A percentile compares a stretch with the other conserved stretches of the same genome.
Conservation (phyloP, 768 basidiomycete species). For the Hygrophorus pudorinus region DNA sequence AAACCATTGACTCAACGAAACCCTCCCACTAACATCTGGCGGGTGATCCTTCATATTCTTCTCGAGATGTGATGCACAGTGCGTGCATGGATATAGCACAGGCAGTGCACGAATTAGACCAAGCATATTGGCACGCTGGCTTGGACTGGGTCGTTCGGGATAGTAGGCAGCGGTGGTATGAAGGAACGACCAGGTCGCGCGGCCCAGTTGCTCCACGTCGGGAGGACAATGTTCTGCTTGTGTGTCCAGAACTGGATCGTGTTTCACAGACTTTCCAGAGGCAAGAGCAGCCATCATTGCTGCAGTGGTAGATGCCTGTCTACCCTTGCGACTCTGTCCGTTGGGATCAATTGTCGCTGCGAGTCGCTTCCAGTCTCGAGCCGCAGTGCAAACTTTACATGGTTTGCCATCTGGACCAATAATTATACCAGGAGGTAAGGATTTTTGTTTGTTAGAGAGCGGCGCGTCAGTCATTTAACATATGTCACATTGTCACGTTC, state of each 20-base stretch:
- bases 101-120: slow-evolving; percentile 70
- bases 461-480: not conserved
- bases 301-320: slow-evolving; percentile 8
- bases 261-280: slow-evolving; percentile 3
- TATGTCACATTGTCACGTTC: too few relatives aligned
- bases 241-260: slow-evolving; percentile 19
- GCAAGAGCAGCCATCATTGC: slow-evolving; percentile 11
- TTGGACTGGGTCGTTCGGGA: slow-evolving; percentile 66
- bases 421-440: slow-evolving; percentile 70
- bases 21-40: slow-evolving; percentile 69
- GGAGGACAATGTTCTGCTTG: slow-evolving; percentile 73
- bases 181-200: slow-evolving; percentile 94
- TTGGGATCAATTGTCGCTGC: slow-evolving; percentile 14
- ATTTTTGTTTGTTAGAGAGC: not conserved
- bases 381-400: slow-evolving; percentile 86
- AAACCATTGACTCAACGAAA: slow-evolving; percentile 70
- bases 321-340: slow-evolving; percentile 13
- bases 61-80: slow-evolving; percentile 79
- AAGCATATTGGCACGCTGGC: slow-evolving; percentile 79
- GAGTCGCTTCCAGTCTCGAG: slow-evolving; percentile 50
- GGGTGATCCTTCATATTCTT: slow-evolving; percentile 54
- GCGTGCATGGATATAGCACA: slow-evolving; percentile 76
- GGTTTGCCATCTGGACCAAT: slow-evolving; percentile 92
- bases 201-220: slow-evolving; percentile 82
- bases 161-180: slow-evolving; percentile 95